Percentiles rank a stretch among this genome's conserved stretches.
Evolutionary conservation across 2,329 filamentous ascomycete genomes (phyloP).

Genomic region (Coniochaeta hoffmannii): DNA sequence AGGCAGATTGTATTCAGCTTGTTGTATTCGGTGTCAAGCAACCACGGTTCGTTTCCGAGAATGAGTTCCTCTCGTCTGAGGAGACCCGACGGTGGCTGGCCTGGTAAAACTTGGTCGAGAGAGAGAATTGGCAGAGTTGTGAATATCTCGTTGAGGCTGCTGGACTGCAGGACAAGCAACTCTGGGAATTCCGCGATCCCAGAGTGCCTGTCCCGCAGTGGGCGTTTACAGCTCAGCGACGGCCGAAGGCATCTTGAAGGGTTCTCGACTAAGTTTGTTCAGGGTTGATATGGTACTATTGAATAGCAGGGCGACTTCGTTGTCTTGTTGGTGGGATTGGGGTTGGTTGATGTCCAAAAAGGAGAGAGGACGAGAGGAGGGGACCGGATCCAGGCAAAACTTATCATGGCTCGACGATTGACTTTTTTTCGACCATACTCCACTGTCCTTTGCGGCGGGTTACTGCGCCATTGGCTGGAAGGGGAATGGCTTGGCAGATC

Average conservation of each 20-base stretch:
- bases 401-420: constrained; percentile 18
- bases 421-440: constrained; percentile 20
- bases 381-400: constrained; percentile 19
- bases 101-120: constrained; percentile 62
- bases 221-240: constrained; percentile 88
- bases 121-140: constrained; percentile 47
- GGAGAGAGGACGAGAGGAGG: constrained; percentile 21
- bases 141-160: constrained; percentile 72
- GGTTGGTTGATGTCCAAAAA: constrained; percentile 26
- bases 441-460: constrained; percentile 8
- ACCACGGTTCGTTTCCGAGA: constrained; percentile 15
- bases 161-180: constrained; percentile 72
- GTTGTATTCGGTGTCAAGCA: constrained; percentile 30
- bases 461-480: not conserved
- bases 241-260: constrained; percentile 60
- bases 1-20: constrained; percentile 11
- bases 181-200: constrained; percentile 37
- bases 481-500: not conserved
- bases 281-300: constrained; percentile 25
- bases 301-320: constrained; percentile 53
- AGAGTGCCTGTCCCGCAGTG: constrained; percentile 69
- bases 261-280: constrained; percentile 63
- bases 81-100: constrained; percentile 35
- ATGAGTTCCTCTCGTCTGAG: constrained; percentile 2
- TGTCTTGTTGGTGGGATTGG: constrained; percentile 42